A percentile compares a stretch with the other conserved stretches of the same genome.
Conservation (phyloP, 768 basidiomycete genomes). For the Leccinum pellstonianum region DNA sequence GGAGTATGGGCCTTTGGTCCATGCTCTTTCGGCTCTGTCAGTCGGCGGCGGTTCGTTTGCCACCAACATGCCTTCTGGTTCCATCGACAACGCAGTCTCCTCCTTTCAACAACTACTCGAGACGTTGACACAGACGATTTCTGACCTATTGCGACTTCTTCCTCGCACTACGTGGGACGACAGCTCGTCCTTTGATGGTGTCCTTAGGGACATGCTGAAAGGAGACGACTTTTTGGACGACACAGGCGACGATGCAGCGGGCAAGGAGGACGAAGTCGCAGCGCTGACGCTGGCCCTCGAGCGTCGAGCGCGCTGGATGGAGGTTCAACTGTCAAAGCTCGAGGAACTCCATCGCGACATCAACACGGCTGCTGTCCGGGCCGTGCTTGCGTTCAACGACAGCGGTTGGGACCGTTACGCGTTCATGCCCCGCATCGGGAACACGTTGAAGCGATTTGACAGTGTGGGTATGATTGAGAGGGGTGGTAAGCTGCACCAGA, state of each 20-base stretch:
- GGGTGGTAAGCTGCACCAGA: conserved; percentile 42
- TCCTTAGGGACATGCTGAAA: conserved; percentile 83
- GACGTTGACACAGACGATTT: conserved; percentile 87
- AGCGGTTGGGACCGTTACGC: conserved; percentile 75
- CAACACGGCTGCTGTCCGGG: conserved; percentile 82
- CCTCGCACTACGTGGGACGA: conserved; percentile 91
- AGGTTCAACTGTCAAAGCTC: conserved; percentile 83
- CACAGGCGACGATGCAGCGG: conserved; percentile 57
- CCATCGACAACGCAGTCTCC: conserved; percentile 88
- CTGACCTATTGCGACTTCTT: conserved; percentile 78
- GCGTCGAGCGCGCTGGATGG: conserved; percentile 92
- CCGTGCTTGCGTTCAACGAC: conserved; percentile 81
- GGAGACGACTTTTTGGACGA: conserved; percentile 86
- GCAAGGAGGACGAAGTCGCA: conserved; percentile 81
- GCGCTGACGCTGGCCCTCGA: conserved; percentile 81
- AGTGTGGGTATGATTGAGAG: conserved; percentile 55
- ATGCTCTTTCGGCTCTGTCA: conserved; percentile 82
- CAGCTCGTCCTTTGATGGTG: conserved; percentile 84
- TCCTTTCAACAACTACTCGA: conserved; percentile 88
- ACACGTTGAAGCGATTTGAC: conserved; percentile 68
- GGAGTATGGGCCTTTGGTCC: conserved; percentile 82
- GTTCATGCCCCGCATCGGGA: conserved; percentile 68
- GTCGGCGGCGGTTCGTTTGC: conserved; percentile 84
- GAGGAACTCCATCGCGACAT: conserved; percentile 89
- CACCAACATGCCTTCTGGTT: conserved; percentile 73